Percentiles rank a stretch among this genome's conserved stretches.
Conservation (phyloP, 805 yeast species). For the Saturnispora saitoi region DNA sequence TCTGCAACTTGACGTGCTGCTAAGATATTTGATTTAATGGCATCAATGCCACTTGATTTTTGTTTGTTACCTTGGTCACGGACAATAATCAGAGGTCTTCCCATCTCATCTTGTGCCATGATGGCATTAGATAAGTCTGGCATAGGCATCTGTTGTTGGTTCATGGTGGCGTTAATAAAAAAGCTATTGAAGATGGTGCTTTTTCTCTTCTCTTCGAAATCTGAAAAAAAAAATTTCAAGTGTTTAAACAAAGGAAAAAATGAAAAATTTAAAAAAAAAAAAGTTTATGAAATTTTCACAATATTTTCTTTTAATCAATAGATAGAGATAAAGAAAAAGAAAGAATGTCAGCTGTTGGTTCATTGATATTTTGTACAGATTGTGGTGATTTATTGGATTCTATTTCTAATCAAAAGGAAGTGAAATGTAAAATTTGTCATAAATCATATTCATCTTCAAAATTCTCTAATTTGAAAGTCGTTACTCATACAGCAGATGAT, state of each 20-base stretch:
- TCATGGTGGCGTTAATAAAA: neutral
- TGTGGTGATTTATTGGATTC: slow-evolving; percentile 89
- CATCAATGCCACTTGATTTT: slow-evolving; percentile 70
- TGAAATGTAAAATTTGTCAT: slow-evolving; percentile 29
- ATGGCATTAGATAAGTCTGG: slow-evolving; percentile 98
- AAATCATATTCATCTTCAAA: slow-evolving; percentile 35
- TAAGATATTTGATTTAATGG: slow-evolving; percentile 78
- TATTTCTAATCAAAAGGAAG: slow-evolving; percentile 33
- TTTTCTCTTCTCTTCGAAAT: slow-evolving; percentile 1
- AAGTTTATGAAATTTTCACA: neutral
- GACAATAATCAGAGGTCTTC: slow-evolving; percentile 96
- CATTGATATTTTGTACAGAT: slow-evolving; percentile 83
- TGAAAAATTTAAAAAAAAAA: neutral
- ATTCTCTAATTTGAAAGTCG: slow-evolving; percentile 74
- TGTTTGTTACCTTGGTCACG: slow-evolving; percentile 53
- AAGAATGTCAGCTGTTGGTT: slow-evolving; percentile 88
- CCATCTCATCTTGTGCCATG: slow-evolving; percentile 98
- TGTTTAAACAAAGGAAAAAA: neutral
- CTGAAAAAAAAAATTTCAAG: neutral
- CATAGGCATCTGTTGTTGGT: slow-evolving; percentile 36
- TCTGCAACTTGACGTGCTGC: slow-evolving; percentile 95
- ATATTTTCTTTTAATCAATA: neutral
- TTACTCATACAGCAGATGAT: slow-evolving; percentile 80
- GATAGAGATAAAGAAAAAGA: neutral
- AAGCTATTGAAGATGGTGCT: neutral